Evolutionary conservation across 2,329 filamentous ascomycete species (phyloP).

Genomic region (Monosporascus ibericus): DNA sequence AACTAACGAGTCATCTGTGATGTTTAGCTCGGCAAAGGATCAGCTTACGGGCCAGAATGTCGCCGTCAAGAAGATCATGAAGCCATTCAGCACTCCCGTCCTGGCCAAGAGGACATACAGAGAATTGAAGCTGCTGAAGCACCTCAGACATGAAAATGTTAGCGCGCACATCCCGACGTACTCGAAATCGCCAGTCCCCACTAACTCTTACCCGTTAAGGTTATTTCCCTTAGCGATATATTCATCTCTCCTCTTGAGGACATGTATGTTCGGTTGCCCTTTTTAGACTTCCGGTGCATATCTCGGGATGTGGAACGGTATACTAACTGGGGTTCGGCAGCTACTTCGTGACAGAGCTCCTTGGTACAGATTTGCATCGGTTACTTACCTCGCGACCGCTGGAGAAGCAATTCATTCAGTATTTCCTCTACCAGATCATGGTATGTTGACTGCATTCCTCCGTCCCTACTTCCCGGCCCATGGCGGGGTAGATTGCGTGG

Average conservation of each 20-base stretch:
- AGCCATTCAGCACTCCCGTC: conserved; percentile 98
- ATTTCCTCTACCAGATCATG: conserved; percentile 98
- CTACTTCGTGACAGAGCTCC: conserved; percentile 96
- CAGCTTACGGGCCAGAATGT: conserved; percentile 96
- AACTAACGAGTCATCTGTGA: conserved; percentile 7
- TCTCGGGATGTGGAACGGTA: conserved; percentile 4
- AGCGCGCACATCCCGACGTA: conserved; percentile 18
- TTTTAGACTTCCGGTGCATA: conserved; percentile 7
- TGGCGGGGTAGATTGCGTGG: background rate
- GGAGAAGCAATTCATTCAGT: conserved; percentile 99
- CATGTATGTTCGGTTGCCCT: conserved; percentile 59
- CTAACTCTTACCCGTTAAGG: conserved; percentile 40
- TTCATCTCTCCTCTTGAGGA: conserved; percentile 99
- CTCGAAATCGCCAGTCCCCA: conserved; percentile 12
- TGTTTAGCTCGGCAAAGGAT: conserved; percentile 82
- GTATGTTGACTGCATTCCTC: conserved; percentile 44
- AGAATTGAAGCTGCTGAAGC: conserved; percentile 95
- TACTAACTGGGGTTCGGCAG: conserved; percentile 37
- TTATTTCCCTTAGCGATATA: conserved; percentile 98
- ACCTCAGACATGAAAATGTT: conserved; percentile 95
- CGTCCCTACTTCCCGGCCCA: background rate
- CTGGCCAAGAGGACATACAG: conserved; percentile 96
- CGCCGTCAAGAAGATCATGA: conserved; percentile 99
- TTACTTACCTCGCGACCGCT: conserved; percentile 90
- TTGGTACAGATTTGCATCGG: conserved; percentile 93